A percentile compares a stretch with the other conserved stretches of the same genome.
Conservation (phyloP, 768 basidiomycete genomes). For the Pleurotus platypus region DNA sequence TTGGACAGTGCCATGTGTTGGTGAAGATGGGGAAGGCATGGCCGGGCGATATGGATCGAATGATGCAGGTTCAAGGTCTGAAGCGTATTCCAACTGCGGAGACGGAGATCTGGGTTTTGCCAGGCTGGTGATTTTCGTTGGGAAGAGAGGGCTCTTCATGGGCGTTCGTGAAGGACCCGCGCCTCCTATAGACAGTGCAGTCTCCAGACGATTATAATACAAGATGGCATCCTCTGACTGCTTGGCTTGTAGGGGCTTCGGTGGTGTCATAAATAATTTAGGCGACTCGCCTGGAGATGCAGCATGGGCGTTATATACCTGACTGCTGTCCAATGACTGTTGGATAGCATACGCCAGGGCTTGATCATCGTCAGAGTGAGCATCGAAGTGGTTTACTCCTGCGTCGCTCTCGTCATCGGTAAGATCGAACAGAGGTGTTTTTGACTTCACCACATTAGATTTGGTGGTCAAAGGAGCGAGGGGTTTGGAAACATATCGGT, state of each 20-base stretch:
- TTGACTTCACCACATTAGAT: conserved; percentile 26
- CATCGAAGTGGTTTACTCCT: conserved; percentile 18
- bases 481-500: conserved; percentile 41
- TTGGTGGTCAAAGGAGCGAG: conserved; percentile 24
- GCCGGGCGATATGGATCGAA: not conserved
- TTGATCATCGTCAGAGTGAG: conserved; percentile 49
- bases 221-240: conserved; percentile 16
- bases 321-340: conserved; percentile 47
- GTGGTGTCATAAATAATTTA: conserved; percentile 11
- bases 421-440: conserved; percentile 47
- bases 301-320: not conserved
- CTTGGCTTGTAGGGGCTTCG: not conserved
- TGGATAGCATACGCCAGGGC: conserved; percentile 59
- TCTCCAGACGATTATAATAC: conserved; percentile 57
- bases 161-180: conserved; percentile 33
- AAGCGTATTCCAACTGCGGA: conserved; percentile 1
- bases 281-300: conserved; percentile 8
- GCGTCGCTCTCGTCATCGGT: conserved; percentile 44
- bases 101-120: not conserved
- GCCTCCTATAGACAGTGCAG: conserved; percentile 64
- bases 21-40: not conserved
- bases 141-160: conserved; percentile 8
- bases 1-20: not conserved
- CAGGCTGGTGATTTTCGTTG: not conserved
- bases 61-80: not conserved